Evolutionary conservation across 2,329 filamentous ascomycete species (phyloP).

Genomic region (Aspergillus brunneoviolaceus): DNA sequence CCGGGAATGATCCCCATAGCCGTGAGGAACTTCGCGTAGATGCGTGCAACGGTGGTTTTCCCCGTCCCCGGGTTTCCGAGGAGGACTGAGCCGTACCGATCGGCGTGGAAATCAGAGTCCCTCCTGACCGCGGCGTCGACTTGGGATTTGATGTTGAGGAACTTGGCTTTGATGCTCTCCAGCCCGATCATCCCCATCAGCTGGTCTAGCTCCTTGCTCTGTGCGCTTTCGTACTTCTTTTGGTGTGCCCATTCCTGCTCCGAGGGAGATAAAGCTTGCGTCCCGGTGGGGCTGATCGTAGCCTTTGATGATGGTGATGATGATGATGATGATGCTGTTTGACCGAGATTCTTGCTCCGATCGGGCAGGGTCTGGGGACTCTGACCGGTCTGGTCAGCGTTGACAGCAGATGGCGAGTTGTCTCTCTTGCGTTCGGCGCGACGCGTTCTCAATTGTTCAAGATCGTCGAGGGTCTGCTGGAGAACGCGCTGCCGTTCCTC

Average conservation of each 20-base stretch:
- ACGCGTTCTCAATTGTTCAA: too few relatives aligned
- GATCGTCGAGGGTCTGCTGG: too few relatives aligned
- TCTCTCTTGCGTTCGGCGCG: too few relatives aligned
- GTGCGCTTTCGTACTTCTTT: conserved; percentile 54
- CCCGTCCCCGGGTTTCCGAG: conserved; percentile 76
- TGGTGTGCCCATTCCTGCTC: conserved; percentile 61
- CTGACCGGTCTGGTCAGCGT: too few relatives aligned
- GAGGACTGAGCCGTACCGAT: conserved; percentile 63
- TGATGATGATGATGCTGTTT: too few relatives aligned
- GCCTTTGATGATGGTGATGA: too few relatives aligned
- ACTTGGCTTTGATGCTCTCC: conserved; percentile 64
- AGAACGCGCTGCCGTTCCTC: too few relatives aligned
- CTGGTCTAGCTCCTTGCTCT: conserved; percentile 57
- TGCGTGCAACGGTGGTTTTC: conserved; percentile 73
- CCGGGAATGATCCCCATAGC: conserved; percentile 64
- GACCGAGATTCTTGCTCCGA: too few relatives aligned
- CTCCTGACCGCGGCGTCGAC: conserved; percentile 64
- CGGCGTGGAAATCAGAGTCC: conserved; percentile 52
- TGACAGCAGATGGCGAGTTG: too few relatives aligned
- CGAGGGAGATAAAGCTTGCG: conserved; percentile 29
- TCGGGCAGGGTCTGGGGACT: too few relatives aligned
- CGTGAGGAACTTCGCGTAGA: conserved; percentile 66
- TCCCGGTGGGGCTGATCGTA: too few relatives aligned
- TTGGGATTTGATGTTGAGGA: conserved; percentile 62
- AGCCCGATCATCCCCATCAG: conserved; percentile 72